phyloP scores from a whole-genome alignment of 2,329 filamentous ascomycete species.

The Paraconiothyrium brasiliense region DNA sequence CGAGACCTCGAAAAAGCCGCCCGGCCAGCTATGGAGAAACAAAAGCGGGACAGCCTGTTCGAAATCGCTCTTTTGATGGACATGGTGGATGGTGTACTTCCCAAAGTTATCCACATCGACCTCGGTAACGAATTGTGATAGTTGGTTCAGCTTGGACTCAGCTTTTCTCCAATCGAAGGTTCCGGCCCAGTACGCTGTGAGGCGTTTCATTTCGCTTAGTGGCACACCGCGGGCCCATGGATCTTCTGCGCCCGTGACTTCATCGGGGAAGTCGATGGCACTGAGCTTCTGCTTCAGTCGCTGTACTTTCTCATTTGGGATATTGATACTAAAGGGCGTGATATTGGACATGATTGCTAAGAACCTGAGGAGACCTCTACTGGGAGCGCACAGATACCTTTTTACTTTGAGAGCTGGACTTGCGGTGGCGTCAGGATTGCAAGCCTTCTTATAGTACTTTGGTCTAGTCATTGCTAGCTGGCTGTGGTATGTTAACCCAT shows the following conservation, averaged over 20 bases:
- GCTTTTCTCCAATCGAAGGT: conserved; percentile 68
- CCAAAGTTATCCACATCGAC: conserved; percentile 68
- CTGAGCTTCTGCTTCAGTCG: conserved; percentile 65
- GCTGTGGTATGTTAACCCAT: conserved; percentile 1
- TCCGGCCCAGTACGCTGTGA: conserved; percentile 66
- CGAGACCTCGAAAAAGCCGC: conserved; percentile 72
- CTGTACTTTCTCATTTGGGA: conserved; percentile 47
- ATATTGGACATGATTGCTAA: conserved; percentile 6
- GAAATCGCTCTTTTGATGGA: conserved; percentile 65
- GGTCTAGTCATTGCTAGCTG: neutral
- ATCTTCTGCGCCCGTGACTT: conserved; percentile 50
- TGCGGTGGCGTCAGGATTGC: neutral
- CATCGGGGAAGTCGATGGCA: conserved; percentile 64
- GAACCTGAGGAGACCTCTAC: neutral
- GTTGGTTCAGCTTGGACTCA: conserved; percentile 67
- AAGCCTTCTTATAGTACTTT: neutral
- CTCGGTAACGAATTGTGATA: conserved; percentile 66
- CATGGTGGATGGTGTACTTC: conserved; percentile 69
- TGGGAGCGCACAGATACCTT: neutral
- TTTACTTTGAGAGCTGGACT: neutral
- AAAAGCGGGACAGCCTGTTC: conserved; percentile 69
- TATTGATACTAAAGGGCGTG: conserved; percentile 17
- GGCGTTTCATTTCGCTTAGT: conserved; percentile 66
- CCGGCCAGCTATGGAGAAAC: conserved; percentile 76
- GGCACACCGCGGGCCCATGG: conserved; percentile 70